phyloP scores from a whole-genome alignment of 805 yeast species.

The Kazachstania africana region DNA sequence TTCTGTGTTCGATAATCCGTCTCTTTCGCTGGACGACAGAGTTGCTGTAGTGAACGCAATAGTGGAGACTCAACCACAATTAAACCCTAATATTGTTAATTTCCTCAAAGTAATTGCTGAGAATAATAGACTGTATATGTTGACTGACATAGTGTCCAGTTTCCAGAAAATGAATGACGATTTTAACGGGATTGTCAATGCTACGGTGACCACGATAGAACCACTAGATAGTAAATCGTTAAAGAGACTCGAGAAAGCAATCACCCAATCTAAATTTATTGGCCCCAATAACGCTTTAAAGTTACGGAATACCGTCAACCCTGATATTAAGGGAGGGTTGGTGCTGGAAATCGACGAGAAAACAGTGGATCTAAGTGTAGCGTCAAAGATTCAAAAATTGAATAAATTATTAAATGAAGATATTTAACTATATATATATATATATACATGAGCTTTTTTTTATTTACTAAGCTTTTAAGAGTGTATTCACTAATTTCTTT shows the following conservation, averaged over 20 bases:
- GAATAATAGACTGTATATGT: slow-evolving; percentile 79
- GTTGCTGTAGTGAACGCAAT: slow-evolving; percentile 53
- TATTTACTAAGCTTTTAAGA: background rate
- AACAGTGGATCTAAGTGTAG: slow-evolving; percentile 86
- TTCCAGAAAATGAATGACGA: slow-evolving; percentile 77
- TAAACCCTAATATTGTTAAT: slow-evolving; percentile 64
- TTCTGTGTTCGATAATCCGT: slow-evolving; percentile 74
- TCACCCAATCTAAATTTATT: slow-evolving; percentile 67
- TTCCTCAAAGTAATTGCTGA: slow-evolving; percentile 79
- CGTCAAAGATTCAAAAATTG: slow-evolving; percentile 74
- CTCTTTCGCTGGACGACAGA: slow-evolving; percentile 69
- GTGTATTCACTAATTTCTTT: slow-evolving; percentile 36
- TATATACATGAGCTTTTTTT: background rate
- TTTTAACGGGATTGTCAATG: slow-evolving; percentile 83
- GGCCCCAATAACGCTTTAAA: slow-evolving; percentile 80
- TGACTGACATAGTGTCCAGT: slow-evolving; percentile 54
- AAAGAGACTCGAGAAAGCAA: slow-evolving; percentile 65
- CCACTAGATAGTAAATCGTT: slow-evolving; percentile 74
- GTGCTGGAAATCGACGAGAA: slow-evolving; percentile 93
- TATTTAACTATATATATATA: slow-evolving; percentile 37
- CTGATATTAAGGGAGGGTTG: slow-evolving; percentile 91
- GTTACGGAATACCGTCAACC: slow-evolving; percentile 71
- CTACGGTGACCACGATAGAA: slow-evolving; percentile 78
- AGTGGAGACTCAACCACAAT: slow-evolving; percentile 19
- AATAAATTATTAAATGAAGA: slow-evolving; percentile 83